Percentiles rank a stretch among this genome's conserved stretches.
phyloP scores from a whole-genome alignment of 768 basidiomycete species.

The Paxillus ammoniavirescens region DNA sequence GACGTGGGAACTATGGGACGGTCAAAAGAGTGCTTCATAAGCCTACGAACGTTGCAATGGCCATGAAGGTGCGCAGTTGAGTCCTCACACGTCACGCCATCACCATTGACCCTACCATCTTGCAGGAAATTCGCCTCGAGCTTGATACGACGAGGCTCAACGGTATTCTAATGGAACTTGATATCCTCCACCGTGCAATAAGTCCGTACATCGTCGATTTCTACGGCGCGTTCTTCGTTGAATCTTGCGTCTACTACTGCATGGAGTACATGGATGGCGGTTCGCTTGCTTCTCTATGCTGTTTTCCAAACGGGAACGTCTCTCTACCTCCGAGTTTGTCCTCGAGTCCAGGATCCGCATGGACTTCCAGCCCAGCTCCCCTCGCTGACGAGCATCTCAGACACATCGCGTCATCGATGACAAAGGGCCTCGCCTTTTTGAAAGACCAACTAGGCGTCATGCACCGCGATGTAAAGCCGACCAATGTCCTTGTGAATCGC shows the following conservation, averaged over 20 bases:
- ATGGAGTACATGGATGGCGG: conserved; percentile 99
- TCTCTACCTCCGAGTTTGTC: conserved; percentile 33
- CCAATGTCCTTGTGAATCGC: conserved; percentile 87
- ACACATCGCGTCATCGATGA: conserved; percentile 78
- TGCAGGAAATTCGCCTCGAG: conserved; percentile 94
- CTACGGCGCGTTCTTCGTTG: conserved; percentile 98
- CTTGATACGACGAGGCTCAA: conserved; percentile 91
- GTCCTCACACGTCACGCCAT: conserved; percentile 10
- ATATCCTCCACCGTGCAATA: conserved; percentile 92
- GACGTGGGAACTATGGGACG: conserved; percentile 95
- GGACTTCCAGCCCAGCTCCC: conserved; percentile 34
- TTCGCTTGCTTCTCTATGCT: conserved; percentile 73
- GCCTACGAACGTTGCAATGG: conserved; percentile 95
- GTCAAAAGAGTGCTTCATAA: conserved; percentile 94
- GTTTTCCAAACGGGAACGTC: conserved; percentile 45
- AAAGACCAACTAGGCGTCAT: conserved; percentile 93
- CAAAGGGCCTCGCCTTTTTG: conserved; percentile 88
- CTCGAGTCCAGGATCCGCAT: conserved; percentile 31
- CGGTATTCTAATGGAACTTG: conserved; percentile 98
- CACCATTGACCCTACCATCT: neutral
- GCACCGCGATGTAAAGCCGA: conserved; percentile 88
- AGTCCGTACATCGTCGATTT: conserved; percentile 96
- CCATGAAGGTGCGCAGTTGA: conserved; percentile 81
- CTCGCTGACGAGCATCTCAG: conserved; percentile 79
- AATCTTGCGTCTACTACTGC: conserved; percentile 99